Evolutionary conservation across 257 asterid genomes (phyloP).

Genomic region (Plantago ovata): DNA sequence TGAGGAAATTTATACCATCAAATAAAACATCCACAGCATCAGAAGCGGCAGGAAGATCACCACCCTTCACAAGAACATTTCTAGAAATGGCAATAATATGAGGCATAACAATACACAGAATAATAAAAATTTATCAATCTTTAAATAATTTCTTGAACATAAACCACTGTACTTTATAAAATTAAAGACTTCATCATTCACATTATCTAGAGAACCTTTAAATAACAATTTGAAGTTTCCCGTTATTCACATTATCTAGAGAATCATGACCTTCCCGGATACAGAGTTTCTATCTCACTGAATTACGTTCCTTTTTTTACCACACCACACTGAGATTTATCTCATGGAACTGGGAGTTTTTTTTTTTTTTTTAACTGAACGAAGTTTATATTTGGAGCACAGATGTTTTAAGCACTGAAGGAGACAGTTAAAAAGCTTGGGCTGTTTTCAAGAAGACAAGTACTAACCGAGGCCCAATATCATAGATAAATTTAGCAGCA

Average conservation of each 20-base stretch:
- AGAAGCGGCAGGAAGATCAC: conserved; percentile 71
- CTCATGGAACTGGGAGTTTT: no score
- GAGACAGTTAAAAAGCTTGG: conserved; percentile 11
- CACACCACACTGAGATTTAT: no score
- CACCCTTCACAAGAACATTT: conserved; percentile 93
- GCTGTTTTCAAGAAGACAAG: conserved; percentile 4
- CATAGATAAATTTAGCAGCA: conserved; percentile 85
- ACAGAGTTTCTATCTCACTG: no score
- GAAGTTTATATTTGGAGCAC: background rate
- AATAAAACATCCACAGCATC: conserved; percentile 92
- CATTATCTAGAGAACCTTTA: no score
- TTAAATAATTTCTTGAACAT: background rate
- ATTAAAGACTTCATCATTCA: no score
- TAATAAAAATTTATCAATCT: conserved; percentile 5
- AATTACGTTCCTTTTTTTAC: no score
- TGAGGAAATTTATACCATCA: conserved; percentile 61
- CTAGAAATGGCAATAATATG: conserved; percentile 31
- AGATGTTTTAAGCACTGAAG: conserved; percentile 8
- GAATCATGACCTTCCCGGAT: no score
- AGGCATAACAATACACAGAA: conserved; percentile 1
- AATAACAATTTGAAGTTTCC: no score
- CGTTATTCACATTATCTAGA: no score
- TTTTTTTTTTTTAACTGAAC: no score
- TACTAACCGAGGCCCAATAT: conserved; percentile 75
- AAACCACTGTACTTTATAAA: conserved; percentile 4